Base-by-base conservation (phyloP, 345 rosid genomes). In the Balakata baccata region DNA sequence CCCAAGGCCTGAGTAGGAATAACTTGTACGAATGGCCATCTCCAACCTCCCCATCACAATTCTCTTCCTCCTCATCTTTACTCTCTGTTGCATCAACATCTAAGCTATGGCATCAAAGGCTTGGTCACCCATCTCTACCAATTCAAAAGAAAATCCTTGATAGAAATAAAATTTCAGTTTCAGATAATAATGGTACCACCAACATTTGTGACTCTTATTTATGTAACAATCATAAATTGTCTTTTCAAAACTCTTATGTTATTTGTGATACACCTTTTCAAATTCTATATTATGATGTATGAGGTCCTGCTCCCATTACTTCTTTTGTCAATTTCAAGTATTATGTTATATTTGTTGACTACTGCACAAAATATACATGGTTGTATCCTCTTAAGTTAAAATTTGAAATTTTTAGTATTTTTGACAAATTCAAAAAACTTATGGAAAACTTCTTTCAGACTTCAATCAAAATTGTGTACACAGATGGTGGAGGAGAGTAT, bases 321-420 rank as follows among this genome's bases (percentile, higher is more conserved):
- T n/a, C n/a, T n/a, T 63, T 63, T 63, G 46, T 46, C 14, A 25
- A 61, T 34, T 61, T 61, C 5, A 25, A 29, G 41, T 61, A 61
- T 23, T 61, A 61, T 61, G 41, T 61, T 16, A 61, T 29, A 25
- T 34, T 8, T n/a, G n/a, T n/a, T n/a, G n/a, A n/a, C n/a, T n/a
- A n/a, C n/a, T n/a, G n/a, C n/a, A 23, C 16, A 2, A 61, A 61
- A 34, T 61, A 61, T 13, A 25, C 41, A 0, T 61, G 65, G 65
- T 61, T 61, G 41, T 34, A 61, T 34, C 65, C 65, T 61, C 65
- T 61, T 11, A 8, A 63, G 37, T 37, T 63, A 38, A 29, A 63
- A 58, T 60, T 2, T 60, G 39, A 60, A 23, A 12, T 23, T 60
- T 25, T 60, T 25, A 25, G 5, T 22, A 25, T 60, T 11, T 60